Conservation (phyloP, 352 stramenopile species). For the Phytopythium oedochilum region DNA sequence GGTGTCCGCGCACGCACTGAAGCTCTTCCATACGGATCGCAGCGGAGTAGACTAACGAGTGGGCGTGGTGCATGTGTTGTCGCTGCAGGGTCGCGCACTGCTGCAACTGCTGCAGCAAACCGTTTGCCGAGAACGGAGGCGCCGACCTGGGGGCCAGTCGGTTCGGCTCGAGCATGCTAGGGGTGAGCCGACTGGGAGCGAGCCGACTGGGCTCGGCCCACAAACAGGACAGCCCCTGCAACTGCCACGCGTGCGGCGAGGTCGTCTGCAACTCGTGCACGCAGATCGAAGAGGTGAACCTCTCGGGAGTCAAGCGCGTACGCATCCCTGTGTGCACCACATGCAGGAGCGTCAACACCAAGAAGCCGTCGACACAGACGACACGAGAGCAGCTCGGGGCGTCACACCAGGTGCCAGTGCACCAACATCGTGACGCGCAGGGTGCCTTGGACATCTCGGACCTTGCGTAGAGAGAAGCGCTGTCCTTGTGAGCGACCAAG, state of each 20-base stretch:
- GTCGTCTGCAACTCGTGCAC: constrained; percentile 44
- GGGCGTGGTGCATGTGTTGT: background rate
- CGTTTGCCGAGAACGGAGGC: constrained; percentile 9
- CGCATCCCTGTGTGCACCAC: constrained; percentile 21
- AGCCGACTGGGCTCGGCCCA: constrained; percentile 12
- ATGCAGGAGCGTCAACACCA: constrained; percentile 18
- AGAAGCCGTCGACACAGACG: background rate
- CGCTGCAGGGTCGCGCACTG: constrained; percentile 10
- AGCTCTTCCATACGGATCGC: too few species aligned
- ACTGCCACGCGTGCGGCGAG: constrained; percentile 46
- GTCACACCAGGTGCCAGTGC: background rate
- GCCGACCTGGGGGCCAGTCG: background rate
- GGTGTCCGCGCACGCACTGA: background rate
- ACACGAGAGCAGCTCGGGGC: background rate
- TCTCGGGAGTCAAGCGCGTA: constrained; percentile 21
- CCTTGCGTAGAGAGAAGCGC: background rate
- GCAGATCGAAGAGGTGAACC: constrained; percentile 25
- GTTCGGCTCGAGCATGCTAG: background rate
- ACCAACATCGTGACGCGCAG: background rate
- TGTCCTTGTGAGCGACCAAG: background rate
- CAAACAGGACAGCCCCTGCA: constrained; percentile 25
- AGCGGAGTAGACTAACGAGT: background rate
- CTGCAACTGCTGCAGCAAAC: constrained; percentile 36
- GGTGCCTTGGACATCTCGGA: background rate
- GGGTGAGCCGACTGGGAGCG: background rate